Evolutionary conservation across 352 stramenopile genomes (phyloP).

Genomic region (Phytophthora citrophthora): DNA sequence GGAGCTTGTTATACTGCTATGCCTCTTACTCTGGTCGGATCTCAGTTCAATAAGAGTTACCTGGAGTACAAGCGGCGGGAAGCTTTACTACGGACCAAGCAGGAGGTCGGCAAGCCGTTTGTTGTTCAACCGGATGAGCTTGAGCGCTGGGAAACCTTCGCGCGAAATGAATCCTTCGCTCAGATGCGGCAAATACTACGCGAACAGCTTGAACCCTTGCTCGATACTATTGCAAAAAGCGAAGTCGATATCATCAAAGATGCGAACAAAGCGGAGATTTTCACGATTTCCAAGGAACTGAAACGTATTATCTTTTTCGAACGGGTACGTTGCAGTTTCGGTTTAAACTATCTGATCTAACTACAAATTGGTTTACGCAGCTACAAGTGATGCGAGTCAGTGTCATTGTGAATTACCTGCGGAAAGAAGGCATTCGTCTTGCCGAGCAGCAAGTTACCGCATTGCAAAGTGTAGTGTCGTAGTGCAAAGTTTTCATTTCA

Average conservation of each 20-base stretch:
- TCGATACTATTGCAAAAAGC: constrained; percentile 49
- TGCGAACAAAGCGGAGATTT: constrained; percentile 41
- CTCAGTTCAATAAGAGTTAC: constrained; percentile 86
- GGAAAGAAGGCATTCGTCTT: constrained; percentile 75
- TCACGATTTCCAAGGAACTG: constrained; percentile 45
- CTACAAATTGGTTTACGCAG: constrained; percentile 25
- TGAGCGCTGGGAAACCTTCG: constrained; percentile 59
- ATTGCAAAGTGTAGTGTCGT: constrained; percentile 62
- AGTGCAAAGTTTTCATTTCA: constrained; percentile 18
- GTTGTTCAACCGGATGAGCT: constrained; percentile 50
- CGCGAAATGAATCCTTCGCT: constrained; percentile 52
- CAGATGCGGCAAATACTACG: constrained; percentile 48
- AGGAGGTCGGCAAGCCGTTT: constrained; percentile 74
- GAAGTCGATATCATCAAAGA: constrained; percentile 59
- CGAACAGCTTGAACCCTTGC: constrained; percentile 46
- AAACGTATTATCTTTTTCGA: constrained; percentile 57
- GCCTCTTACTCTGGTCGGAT: constrained; percentile 79
- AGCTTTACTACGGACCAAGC: constrained; percentile 70
- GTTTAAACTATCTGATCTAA: neutral
- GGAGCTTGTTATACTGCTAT: constrained; percentile 84
- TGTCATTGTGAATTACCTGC: constrained; percentile 63
- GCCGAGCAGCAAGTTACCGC: constrained; percentile 75
- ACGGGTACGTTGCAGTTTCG: constrained; percentile 35
- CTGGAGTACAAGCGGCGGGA: constrained; percentile 80
- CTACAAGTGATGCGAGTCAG: constrained; percentile 70